These are phyloP conservation scores for Trypanosomatidae sp. DNA, from an alignment of 208 protist species.

Conservation along the genomic window DNA sequence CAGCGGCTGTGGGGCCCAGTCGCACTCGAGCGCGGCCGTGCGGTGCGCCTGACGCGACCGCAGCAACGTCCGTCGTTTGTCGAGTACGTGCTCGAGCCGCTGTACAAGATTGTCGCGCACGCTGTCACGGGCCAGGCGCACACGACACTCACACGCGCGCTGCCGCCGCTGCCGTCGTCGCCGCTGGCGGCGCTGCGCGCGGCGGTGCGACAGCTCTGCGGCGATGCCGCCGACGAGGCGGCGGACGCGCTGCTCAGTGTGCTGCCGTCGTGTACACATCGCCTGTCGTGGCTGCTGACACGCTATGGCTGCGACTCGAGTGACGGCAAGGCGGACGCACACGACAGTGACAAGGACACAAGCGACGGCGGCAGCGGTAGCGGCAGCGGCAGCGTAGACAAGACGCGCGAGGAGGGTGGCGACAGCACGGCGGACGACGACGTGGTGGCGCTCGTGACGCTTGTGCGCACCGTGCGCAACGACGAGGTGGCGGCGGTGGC, in stretches of 20 bases:
- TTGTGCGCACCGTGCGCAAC: constrained; percentile 28
- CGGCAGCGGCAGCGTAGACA: not conserved
- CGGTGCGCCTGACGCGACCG: constrained; percentile 41
- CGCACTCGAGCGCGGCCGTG: constrained; percentile 71
- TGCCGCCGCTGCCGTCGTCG: constrained; percentile 38
- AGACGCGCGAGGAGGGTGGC: not conserved
- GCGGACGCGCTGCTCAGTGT: constrained; percentile 55
- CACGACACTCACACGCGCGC: constrained; percentile 17
- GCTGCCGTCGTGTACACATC: constrained; percentile 17
- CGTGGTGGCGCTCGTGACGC: constrained; percentile 33
- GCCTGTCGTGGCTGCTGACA: constrained; percentile 19
- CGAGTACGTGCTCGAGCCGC: constrained; percentile 96
- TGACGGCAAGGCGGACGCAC: not conserved
- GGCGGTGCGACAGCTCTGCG: constrained; percentile 57
- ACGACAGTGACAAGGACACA: not conserved
- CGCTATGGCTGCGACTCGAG: constrained; percentile 20
- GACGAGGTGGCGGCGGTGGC: constrained; percentile 36
- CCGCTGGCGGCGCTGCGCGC: constrained; percentile 45
- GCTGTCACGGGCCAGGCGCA: constrained; percentile 42
- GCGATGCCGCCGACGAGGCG: constrained; percentile 23
- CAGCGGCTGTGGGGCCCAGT: constrained; percentile 96
- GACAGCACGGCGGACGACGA: not conserved
- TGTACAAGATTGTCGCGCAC: constrained; percentile 97
- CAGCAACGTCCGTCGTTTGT: constrained; percentile 93
- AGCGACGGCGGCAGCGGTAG: not conserved